Conservation (phyloP, 1,284 basidiomycete species). For the Cystobasidiaceae sp. region DNA sequence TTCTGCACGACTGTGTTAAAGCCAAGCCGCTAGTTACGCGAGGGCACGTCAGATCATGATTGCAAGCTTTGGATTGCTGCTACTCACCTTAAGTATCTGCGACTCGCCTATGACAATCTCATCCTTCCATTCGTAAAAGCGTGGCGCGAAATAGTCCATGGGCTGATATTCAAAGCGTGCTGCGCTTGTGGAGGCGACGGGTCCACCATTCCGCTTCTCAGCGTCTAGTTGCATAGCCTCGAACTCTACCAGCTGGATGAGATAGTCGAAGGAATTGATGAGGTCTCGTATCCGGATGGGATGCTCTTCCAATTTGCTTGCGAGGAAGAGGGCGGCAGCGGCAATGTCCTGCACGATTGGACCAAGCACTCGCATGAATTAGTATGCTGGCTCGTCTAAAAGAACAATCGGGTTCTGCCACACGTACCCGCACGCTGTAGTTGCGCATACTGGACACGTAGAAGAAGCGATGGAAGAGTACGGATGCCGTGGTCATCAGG, state of each 20-base stretch:
- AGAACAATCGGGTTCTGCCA: background rate
- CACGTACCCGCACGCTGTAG: conserved; percentile 77
- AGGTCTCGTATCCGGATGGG: conserved; percentile 85
- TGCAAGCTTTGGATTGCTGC: conserved; percentile 70
- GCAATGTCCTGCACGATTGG: conserved; percentile 65
- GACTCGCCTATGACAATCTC: conserved; percentile 90
- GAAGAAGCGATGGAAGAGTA: conserved; percentile 95
- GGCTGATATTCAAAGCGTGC: conserved; percentile 62
- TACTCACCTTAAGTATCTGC: conserved; percentile 83
- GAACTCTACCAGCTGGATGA: conserved; percentile 47
- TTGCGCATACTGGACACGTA: conserved; percentile 90
- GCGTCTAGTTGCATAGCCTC: conserved; percentile 20
- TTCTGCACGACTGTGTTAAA: conserved; percentile 60
- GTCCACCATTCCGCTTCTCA: conserved; percentile 8
- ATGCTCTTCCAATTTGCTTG: conserved; percentile 93
- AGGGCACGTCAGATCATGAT: conserved; percentile 35
- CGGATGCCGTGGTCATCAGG: conserved; percentile 91
- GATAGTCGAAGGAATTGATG: conserved; percentile 86
- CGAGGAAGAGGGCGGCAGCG: conserved; percentile 87
- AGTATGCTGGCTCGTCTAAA: background rate
- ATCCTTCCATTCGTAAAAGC: conserved; percentile 83
- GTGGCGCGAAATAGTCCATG: conserved; percentile 76
- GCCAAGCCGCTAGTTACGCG: conserved; percentile 38
- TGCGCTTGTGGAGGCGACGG: background rate
- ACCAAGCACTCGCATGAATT: background rate